A percentile compares a stretch with the other conserved stretches of the same genome.
phyloP scores from a whole-genome alignment of 345 rosid genomes.

The Euphorbia tirucalli region DNA sequence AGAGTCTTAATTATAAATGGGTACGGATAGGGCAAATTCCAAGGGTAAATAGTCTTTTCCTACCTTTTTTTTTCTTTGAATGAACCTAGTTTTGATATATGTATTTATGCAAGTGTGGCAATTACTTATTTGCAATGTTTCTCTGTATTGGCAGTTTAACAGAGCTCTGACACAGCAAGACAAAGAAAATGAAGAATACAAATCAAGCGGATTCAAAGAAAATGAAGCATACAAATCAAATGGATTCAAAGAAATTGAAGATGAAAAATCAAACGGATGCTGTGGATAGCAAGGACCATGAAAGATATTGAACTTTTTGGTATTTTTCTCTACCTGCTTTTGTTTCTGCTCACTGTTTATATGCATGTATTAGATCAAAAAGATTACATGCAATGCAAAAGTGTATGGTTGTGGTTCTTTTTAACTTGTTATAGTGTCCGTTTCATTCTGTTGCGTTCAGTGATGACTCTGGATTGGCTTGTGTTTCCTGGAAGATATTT shows the following conservation, averaged over 20 bases:
- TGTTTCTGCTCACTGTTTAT: background rate
- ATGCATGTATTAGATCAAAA: background rate
- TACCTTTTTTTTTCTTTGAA: too few species aligned
- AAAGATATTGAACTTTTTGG: slow-evolving; percentile 20
- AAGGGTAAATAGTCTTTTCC: too few species aligned
- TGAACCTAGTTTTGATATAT: background rate
- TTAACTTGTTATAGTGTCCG: background rate
- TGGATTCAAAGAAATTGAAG: slow-evolving; percentile 9
- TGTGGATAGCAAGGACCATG: slow-evolving; percentile 13
- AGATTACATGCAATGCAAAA: background rate
- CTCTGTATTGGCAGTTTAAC: background rate
- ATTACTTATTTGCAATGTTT: background rate
- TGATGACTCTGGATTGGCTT: background rate
- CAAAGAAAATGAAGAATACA: slow-evolving; percentile 17
- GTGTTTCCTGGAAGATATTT: background rate
- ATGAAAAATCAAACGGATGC: slow-evolving; percentile 7
- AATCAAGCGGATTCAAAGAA: slow-evolving; percentile 11
- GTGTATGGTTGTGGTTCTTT: background rate
- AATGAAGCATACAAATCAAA: slow-evolving; percentile 6
- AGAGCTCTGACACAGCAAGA: background rate
- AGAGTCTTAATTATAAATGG: too few species aligned
- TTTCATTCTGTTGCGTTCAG: background rate
- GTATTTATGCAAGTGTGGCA: background rate
- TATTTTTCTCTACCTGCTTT: background rate
- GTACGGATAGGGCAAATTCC: too few species aligned